Evolutionary conservation across 306 rosid genomes (phyloP).

Genomic region (Vigna trinervia): DNA sequence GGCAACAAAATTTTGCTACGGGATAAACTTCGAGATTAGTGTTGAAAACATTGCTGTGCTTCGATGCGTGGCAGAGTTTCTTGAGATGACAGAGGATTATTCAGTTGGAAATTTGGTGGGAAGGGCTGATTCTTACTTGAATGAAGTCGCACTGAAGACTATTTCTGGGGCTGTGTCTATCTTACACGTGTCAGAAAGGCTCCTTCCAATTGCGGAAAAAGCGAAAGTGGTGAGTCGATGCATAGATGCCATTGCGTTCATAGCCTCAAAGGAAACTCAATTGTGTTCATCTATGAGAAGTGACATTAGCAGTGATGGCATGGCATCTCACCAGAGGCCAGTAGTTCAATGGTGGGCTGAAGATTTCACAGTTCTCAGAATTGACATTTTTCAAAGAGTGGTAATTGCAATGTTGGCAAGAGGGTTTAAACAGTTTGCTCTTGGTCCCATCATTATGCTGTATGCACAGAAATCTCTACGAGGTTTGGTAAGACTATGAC

Average conservation of each 20-base stretch:
- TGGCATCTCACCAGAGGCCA: slow-evolving; percentile 54
- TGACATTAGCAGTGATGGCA: slow-evolving; percentile 55
- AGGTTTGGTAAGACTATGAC: slow-evolving; percentile 80
- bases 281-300: slow-evolving; percentile 53
- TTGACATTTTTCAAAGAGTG: slow-evolving; percentile 86
- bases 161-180: slow-evolving; percentile 75
- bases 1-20: slow-evolving; percentile 89
- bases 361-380: slow-evolving; percentile 79
- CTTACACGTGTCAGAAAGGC: slow-evolving; percentile 60
- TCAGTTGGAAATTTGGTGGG: slow-evolving; percentile 74
- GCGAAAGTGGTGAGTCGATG: slow-evolving; percentile 75
- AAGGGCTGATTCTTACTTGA: slow-evolving; percentile 78
- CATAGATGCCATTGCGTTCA: slow-evolving; percentile 77
- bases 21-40: slow-evolving; percentile 81
- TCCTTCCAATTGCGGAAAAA: slow-evolving; percentile 78
- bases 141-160: slow-evolving; percentile 76
- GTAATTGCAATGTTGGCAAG: slow-evolving; percentile 85
- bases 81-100: slow-evolving; percentile 87
- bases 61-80: slow-evolving; percentile 83
- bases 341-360: slow-evolving; percentile 95
- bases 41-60: slow-evolving; percentile 74
- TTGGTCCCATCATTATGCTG: slow-evolving; percentile 87
- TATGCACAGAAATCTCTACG: slow-evolving; percentile 88
- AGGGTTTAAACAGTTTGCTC: slow-evolving; percentile 78
- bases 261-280: slow-evolving; percentile 73